Base-by-base conservation (phyloP, 345 rosid genomes). In the Cardamine occulta region DNA sequence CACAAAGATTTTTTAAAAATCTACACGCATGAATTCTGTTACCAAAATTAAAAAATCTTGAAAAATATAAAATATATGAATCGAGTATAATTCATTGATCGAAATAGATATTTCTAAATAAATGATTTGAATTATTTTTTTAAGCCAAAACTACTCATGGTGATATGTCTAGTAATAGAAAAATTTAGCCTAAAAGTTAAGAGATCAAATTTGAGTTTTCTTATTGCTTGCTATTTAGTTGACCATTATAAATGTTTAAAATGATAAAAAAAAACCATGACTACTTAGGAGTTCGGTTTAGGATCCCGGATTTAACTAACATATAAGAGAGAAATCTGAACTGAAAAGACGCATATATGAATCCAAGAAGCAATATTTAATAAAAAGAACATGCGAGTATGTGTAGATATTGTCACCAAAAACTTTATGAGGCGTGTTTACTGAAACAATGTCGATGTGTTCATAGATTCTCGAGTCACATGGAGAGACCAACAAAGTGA, bases 381-480 rank as follows among this genome's bases (percentile, higher is more conserved):
- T 0, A 45, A 18, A 56, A 44, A 23, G 32, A 55, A 32, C 71
- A 70, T 77, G 85, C 68, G 88, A 80, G 81, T 62, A 37, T 72
- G 64, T 73, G 71, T 59, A 73, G 82, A 66, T 79, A 63, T 48
- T 75, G 82, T 80, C 84, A 74, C 82, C 77, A 82, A 75, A 79
- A 75, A 64, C 77, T 69, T 80, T 52, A 76, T 54, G 72, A 53
- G 65, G 51, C 15, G 67, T 75, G 74, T 66, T 63, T 47, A 61
- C 80, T 75, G 70, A 69, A 76, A 73, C 54, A 73, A 60, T 73
- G 84, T 76, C 80, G 63, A 53, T 66, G 14, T 68, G 55, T 74
- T 80, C 82, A 56, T 74, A 58, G 87, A 84, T 79, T 82, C 84
- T 77, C 71, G 56, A 82, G 83, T 83, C 92, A 86, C 92, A 83